These are phyloP conservation scores for Epicoccum nigrum DNA, from an alignment of 2,329 filamentous ascomycete species.

Conservation along the genomic window DNA sequence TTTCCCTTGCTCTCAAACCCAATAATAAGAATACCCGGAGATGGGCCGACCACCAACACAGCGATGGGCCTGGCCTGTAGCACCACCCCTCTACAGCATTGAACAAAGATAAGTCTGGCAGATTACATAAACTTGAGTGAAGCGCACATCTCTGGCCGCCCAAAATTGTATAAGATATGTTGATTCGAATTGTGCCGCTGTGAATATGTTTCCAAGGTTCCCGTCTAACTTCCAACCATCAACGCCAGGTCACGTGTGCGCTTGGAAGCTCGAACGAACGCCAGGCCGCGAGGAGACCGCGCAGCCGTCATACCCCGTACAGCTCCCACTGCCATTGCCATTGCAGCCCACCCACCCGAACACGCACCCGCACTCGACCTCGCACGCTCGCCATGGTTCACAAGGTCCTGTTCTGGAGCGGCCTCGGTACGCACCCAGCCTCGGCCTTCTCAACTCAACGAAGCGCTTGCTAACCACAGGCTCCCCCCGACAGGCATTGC, in stretches of 20 bases:
- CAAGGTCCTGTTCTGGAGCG: constrained; percentile 79
- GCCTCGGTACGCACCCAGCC: constrained; percentile 75
- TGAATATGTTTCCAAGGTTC: no score
- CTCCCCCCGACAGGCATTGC: constrained; percentile 71
- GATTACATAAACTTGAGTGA: no score
- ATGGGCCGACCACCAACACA: no score
- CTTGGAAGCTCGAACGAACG: constrained; percentile 17
- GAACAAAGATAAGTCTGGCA: no score
- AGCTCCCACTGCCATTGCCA: constrained; percentile 9
- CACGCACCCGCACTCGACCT: constrained; percentile 11
- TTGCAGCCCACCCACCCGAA: constrained; percentile 18
- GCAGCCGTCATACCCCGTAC: constrained; percentile 20
- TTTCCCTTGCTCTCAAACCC: constrained; percentile 9
- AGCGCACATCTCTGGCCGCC: no score
- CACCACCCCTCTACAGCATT: no score
- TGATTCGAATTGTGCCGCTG: no score
- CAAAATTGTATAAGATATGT: no score
- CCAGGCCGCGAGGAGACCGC: constrained; percentile 14
- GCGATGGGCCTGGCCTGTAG: no score
- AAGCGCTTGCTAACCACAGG: constrained; percentile 31
- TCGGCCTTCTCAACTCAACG: constrained; percentile 18
- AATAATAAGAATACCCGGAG: no score
- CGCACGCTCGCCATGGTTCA: constrained; percentile 52
- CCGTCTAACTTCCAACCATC: no score
- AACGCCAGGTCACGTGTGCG: neutral